These are phyloP conservation scores for Ilyonectria robusta DNA, from an alignment of 2,329 filamentous ascomycete species.

Conservation along the genomic window DNA sequence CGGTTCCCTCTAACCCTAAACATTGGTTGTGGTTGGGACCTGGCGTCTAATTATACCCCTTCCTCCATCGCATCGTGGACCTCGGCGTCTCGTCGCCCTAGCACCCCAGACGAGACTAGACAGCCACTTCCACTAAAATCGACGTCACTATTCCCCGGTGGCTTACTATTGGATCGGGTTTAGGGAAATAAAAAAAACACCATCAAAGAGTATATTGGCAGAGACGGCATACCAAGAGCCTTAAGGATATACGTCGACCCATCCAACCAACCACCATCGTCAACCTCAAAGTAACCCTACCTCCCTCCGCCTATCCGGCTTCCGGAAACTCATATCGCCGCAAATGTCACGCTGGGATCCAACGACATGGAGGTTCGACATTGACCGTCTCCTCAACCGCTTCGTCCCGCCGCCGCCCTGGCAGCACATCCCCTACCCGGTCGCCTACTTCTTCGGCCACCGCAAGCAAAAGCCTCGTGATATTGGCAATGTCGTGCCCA, in stretches of 20 bases:
- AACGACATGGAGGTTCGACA: slow-evolving; percentile 73
- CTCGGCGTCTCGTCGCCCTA: slow-evolving; percentile 1
- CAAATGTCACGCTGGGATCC: slow-evolving; percentile 38
- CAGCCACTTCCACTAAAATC: slow-evolving; percentile 16
- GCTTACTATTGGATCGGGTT: neutral
- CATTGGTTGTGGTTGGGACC: neutral
- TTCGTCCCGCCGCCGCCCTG: slow-evolving; percentile 77
- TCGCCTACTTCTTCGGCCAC: slow-evolving; percentile 80
- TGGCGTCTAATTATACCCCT: neutral
- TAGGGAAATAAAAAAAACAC: neutral
- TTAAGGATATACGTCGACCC: neutral
- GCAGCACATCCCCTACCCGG: slow-evolving; percentile 71
- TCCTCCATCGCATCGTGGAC: neutral
- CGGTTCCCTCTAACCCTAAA: no score
- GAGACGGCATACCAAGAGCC: neutral
- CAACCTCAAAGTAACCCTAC: neutral
- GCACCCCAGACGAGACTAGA: slow-evolving; percentile 24
- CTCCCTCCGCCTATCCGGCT: neutral
- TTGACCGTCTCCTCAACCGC: slow-evolving; percentile 83
- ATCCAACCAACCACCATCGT: neutral
- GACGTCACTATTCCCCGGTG: slow-evolving; percentile 3
- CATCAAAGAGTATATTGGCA: neutral
- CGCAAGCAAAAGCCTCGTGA: slow-evolving; percentile 57
- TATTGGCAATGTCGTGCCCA: slow-evolving; percentile 71
- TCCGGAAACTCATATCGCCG: neutral